Evolutionary conservation across 1,284 basidiomycete species (phyloP), one percentile per base, ranked within the genome.

Genomic region (Trametes polyzona): DNA sequence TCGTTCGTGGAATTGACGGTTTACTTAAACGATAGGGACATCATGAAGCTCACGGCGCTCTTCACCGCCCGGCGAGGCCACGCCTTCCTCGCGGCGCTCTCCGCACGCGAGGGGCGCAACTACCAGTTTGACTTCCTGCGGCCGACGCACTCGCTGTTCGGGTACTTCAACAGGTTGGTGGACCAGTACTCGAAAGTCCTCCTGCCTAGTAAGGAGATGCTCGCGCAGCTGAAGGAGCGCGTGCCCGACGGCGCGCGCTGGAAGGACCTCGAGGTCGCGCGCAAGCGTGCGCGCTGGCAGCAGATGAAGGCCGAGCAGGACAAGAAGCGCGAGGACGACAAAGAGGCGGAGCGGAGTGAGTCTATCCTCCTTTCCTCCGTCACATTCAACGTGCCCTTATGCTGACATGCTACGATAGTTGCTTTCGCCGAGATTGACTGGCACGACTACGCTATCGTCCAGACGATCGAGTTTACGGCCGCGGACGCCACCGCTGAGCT

Each of bases 371-470:
- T 55, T 11, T 19, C 30, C 17, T 49, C 35, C n/a, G 54, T 61
- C 37, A 49, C 57, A 6, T 11, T 39, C 24, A n/a, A 19, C 35
- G 17, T 44, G n/a, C 36, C 40, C 30, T 54, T 17, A 14, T 39
- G 65, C 55, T 36, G 50, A 58, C 55, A 51, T 41, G 39, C 53
- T 30, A 50, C 54, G 62, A 3, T 60, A 93, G 91, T 86, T 71
- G 95, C 94, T 9, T 95, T 98, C 70, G 92, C 94, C 44, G 93
- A 96, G 71, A 98, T 99, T 69, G 97, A 99, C 72, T 99, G 97
- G 97, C 95, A 99, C 69, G 97, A 99, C 74, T 99, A 98, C 77
- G 94, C 96, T 49, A 94, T 98, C 58, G 97, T 98, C 16, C 95
- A 98, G 71, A 99, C 96, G 19, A 98, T 99, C 65, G 97, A 99